Base-by-base conservation (phyloP, 352 stramenopile species). In the Poterioochromonas sp. region DNA sequence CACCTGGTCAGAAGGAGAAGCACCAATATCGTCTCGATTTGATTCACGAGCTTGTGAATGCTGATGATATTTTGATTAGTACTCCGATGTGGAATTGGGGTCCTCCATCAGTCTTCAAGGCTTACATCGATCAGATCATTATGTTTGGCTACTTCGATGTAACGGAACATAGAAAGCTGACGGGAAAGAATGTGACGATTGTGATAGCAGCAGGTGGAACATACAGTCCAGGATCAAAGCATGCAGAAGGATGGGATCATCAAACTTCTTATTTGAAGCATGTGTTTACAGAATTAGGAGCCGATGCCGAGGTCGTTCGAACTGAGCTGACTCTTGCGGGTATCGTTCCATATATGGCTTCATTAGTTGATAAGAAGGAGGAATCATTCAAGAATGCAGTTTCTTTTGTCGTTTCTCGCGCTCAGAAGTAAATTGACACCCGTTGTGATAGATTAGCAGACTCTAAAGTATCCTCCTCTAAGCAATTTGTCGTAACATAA, bases 91-190 rank as follows among this genome's bases (percentile, higher is more conserved):
- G 54, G 54, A 11, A 65, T 15, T 65, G 54, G 54, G 26, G 26
- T 39, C 3, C n/a, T 15, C 54, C 54, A 32, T 65, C 54, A 32
- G 54, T 65, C 8, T 65, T 65, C 3, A 65, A 65, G n/a, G 54
- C 54, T 32, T 65, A 65, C 26, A 65, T 65, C 26, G 54, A 65
- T 22, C 54, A 65, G 47, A 58, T 58, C 47, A 58, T 58, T 26
- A 58, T 58, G 15, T 26, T 26, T 58, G 47, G 47, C 26, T 26
- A 26, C 47, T 58, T 58, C 47, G 47, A 58, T 26, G 26, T 26
- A 15, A 58, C n/a, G n/a, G n/a, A 58, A 15, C 26, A 15, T 15
- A 58, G 26, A 26, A 58, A 15, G 15, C 26, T 58, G 47, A 26
- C 47, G 15, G 47, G 47, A 15, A 58, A 58, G 47, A 15, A 15